Conservation (phyloP, 352 stramenopile species). For the Albugo candida region DNA sequence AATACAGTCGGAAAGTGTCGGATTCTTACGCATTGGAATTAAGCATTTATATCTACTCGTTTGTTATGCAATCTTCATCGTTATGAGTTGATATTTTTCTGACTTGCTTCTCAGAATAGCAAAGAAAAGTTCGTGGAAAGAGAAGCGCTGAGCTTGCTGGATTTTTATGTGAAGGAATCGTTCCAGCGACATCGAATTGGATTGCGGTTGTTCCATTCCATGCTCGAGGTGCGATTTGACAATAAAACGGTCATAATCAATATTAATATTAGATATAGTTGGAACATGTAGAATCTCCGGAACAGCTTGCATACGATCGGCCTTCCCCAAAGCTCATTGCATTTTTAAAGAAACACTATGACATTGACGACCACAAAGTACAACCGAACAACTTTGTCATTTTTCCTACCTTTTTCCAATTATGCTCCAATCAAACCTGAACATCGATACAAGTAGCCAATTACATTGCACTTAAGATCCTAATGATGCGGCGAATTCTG, state of each 20-base stretch:
- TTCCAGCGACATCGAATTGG: constrained; percentile 42
- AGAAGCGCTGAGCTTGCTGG: constrained; percentile 51
- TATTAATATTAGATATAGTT: constrained; percentile 1
- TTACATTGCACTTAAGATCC: not conserved
- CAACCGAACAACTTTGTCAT: constrained; percentile 79
- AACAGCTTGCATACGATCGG: constrained; percentile 47
- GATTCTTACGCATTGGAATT: too few species aligned
- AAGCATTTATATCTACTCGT: too few species aligned
- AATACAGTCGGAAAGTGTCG: not conserved
- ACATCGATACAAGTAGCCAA: not conserved
- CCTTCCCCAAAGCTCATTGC: constrained; percentile 62
- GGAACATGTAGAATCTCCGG: not conserved
- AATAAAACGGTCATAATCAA: not conserved
- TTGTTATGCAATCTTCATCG: not conserved
- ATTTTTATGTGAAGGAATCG: constrained; percentile 48
- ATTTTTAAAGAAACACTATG: constrained; percentile 55
- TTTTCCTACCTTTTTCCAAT: constrained; percentile 46
- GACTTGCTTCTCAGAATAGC: constrained; percentile 13
- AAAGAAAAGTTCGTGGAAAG: constrained; percentile 50
- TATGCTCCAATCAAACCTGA: constrained; percentile 7
- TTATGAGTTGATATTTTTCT: not conserved
- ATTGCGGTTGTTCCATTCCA: constrained; percentile 28
- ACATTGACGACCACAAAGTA: constrained; percentile 19
- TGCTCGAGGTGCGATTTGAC: constrained; percentile 22
- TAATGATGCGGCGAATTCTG: constrained; percentile 43